Percentiles rank a stretch among this genome's conserved stretches.
phyloP scores from a whole-genome alignment of 805 yeast genomes.

The Groenewaldozyma tartarivorans region DNA sequence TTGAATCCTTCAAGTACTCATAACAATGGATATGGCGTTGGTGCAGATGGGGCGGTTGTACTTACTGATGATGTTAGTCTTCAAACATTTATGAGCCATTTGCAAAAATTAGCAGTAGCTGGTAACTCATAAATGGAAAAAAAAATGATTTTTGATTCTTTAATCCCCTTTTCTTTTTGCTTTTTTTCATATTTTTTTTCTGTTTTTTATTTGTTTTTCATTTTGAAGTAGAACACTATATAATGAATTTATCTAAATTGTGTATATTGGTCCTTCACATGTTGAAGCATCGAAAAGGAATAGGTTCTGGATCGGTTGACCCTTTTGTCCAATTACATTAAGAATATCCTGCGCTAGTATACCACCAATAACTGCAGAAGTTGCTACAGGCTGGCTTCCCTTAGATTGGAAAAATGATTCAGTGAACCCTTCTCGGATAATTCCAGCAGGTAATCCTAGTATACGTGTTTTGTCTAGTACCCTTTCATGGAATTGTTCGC shows the following conservation, averaged over 20 bases:
- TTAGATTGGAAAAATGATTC: conserved; percentile 24
- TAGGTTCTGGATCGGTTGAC: conserved; percentile 74
- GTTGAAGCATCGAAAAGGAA: conserved; percentile 64
- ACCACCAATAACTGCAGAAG: conserved; percentile 84
- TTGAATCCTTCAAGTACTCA: conserved; percentile 89
- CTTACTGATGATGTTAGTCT: conserved; percentile 93
- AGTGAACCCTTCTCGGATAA: conserved; percentile 26
- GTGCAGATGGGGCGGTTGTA: conserved; percentile 62
- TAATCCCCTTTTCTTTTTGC: neutral
- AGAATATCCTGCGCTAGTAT: conserved; percentile 83
- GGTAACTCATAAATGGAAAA: conserved; percentile 21
- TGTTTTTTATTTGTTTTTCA: conserved; percentile 1
- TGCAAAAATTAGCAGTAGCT: conserved; percentile 79
- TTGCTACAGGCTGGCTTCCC: conserved; percentile 65
- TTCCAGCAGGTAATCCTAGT: conserved; percentile 38
- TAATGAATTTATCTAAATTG: conserved; percentile 23
- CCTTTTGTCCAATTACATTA: conserved; percentile 65
- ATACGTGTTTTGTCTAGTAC: conserved; percentile 16
- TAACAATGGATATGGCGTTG: conserved; percentile 38
- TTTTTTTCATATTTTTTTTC: neutral
- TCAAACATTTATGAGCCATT: conserved; percentile 90
- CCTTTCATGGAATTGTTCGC: conserved; percentile 5
- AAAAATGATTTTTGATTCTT: conserved; percentile 1
- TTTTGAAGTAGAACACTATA: neutral
- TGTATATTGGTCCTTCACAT: conserved; percentile 70